Conservation (phyloP, 345 rosid genomes). For the Eucalyptus melliodora region DNA sequence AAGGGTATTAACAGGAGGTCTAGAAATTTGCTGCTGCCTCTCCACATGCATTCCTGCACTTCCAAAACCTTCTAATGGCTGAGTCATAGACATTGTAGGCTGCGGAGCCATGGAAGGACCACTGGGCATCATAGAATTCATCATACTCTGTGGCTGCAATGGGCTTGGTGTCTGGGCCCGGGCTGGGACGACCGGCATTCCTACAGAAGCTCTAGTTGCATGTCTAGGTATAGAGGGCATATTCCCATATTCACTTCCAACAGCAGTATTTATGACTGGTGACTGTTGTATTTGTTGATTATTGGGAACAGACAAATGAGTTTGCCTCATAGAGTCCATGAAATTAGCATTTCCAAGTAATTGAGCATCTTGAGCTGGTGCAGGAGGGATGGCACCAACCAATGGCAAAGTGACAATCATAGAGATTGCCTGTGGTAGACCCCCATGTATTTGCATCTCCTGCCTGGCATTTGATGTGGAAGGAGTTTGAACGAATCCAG, state of each 20-base stretch:
- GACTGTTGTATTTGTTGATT: conserved; percentile 23
- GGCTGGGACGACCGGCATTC: conserved; percentile 42
- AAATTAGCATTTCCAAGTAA: conserved; percentile 1
- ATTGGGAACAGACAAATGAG: conserved; percentile 14
- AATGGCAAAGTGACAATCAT: background rate
- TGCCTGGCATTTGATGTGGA: conserved; percentile 3
- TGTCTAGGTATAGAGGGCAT: conserved; percentile 9
- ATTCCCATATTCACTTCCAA: conserved; percentile 20
- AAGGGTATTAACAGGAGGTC: conserved; percentile 9
- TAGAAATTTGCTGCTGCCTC: conserved; percentile 10
- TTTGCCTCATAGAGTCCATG: background rate
- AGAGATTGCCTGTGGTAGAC: background rate
- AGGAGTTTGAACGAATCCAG: background rate
- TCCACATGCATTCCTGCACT: conserved; percentile 4
- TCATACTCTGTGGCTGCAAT: conserved; percentile 25
- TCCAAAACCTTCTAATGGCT: background rate
- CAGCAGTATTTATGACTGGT: conserved; percentile 12
- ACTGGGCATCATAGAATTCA: conserved; percentile 6
- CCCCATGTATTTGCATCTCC: background rate
- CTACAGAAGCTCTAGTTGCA: conserved; percentile 22
- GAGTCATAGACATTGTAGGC: background rate
- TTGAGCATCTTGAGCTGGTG: conserved; percentile 5
- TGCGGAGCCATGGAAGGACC: conserved; percentile 17
- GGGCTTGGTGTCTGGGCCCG: conserved; percentile 20
- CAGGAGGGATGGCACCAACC: conserved; percentile 2